Percentiles rank a stretch among this genome's conserved stretches.
These are phyloP conservation scores for Anethum foeniculum DNA, from an alignment of 140 eudicot genomes.

Conservation along the genomic window DNA sequence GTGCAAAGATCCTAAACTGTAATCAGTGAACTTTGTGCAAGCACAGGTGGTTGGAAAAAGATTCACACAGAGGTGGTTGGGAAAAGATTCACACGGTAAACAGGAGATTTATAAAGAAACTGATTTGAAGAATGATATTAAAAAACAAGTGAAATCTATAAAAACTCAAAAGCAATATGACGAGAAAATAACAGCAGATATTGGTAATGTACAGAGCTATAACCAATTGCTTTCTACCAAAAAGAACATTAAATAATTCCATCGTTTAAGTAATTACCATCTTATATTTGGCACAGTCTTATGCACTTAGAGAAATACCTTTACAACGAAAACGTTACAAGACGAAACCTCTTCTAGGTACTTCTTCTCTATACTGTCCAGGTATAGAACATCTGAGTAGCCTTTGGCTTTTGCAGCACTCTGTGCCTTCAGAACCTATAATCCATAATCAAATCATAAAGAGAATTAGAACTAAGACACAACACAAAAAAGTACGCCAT, in stretches of 20 bases:
- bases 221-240: neutral
- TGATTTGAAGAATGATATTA: neutral
- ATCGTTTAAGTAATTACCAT: neutral
- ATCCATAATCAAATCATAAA: neutral
- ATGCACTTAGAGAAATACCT: slow-evolving; percentile 37
- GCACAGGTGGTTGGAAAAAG: neutral
- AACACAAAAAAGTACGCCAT: neutral
- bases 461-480: neutral
- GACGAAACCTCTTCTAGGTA: slow-evolving; percentile 93
- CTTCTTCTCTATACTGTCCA: slow-evolving; percentile 57
- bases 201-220: neutral
- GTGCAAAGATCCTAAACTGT: neutral
- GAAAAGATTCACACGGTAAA: neutral
- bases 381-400: slow-evolving; percentile 83
- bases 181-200: neutral
- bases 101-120: neutral
- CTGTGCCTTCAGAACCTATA: slow-evolving; percentile 75
- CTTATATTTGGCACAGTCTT: neutral
- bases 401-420: slow-evolving; percentile 78
- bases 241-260: neutral
- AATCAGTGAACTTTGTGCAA: neutral
- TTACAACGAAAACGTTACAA: slow-evolving; percentile 76
- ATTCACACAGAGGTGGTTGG: neutral
- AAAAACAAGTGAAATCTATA: neutral
- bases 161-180: neutral